Evolutionary conservation across 441 rosid species (phyloP).

Genomic region (Brassica balearica): DNA sequence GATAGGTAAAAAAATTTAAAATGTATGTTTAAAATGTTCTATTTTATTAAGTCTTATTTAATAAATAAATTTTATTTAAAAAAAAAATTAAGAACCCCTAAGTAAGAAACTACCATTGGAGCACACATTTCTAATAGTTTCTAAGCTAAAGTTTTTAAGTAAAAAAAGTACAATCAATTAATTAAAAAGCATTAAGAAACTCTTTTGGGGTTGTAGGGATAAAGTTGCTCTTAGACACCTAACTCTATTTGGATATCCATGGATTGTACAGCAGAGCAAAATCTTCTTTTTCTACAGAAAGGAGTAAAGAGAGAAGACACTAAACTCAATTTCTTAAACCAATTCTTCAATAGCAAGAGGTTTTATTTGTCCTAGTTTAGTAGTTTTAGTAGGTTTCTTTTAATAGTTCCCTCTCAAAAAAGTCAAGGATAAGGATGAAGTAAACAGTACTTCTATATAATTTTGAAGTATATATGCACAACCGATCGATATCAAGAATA

Average conservation of each 20-base stretch:
- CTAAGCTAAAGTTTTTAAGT: too few relatives aligned
- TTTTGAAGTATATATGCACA: slow-evolving; percentile 22
- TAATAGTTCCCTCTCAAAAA: slow-evolving; percentile 27
- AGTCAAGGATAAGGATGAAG: slow-evolving; percentile 40
- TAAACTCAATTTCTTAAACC: slow-evolving; percentile 29
- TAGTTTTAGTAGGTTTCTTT: slow-evolving; percentile 33
- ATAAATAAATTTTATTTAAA: too few relatives aligned
- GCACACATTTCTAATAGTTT: too few relatives aligned
- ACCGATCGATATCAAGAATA: slow-evolving; percentile 26
- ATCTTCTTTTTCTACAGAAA: slow-evolving; percentile 14
- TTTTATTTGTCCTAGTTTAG: slow-evolving; percentile 31
- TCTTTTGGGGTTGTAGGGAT: too few relatives aligned
- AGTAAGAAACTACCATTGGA: too few relatives aligned
- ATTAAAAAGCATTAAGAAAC: too few relatives aligned
- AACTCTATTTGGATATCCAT: too few relatives aligned
- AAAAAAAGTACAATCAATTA: too few relatives aligned
- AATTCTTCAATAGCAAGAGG: slow-evolving; percentile 32
- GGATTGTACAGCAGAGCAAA: background rate
- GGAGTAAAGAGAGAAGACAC: slow-evolving; percentile 38
- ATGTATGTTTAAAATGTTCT: too few relatives aligned
- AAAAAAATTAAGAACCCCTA: too few relatives aligned
- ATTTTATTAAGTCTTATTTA: too few relatives aligned
- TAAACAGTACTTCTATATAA: slow-evolving; percentile 36
- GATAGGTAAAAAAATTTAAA: too few relatives aligned
- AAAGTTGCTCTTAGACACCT: background rate